phyloP scores from a whole-genome alignment of 257 asterid genomes.

The Solanum rostratum region DNA sequence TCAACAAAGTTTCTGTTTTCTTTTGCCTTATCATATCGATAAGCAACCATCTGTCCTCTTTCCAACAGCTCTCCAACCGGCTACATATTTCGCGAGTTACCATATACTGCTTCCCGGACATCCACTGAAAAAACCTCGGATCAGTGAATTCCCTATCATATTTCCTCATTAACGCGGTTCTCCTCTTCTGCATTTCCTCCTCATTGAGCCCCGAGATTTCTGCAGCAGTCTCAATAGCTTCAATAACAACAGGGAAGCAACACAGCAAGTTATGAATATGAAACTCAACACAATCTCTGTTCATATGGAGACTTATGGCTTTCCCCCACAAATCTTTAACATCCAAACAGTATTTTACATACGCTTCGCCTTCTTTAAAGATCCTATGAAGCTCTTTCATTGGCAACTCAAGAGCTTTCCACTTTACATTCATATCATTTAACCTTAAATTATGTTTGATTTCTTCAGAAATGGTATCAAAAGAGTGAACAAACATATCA shows the following conservation, averaged over 20 bases:
- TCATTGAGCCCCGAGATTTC: constrained; percentile 57
- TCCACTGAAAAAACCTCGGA: constrained; percentile 17
- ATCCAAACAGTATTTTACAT: constrained; percentile 48
- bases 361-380: constrained; percentile 57
- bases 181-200: constrained; percentile 52
- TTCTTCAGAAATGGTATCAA: constrained; percentile 50
- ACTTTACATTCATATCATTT: constrained; percentile 49
- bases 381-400: constrained; percentile 62
- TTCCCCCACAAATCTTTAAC: constrained; percentile 75
- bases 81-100: constrained; percentile 13
- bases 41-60: constrained; percentile 20
- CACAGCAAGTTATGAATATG: constrained; percentile 67
- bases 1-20: constrained; percentile 10
- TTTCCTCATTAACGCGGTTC: constrained; percentile 34
- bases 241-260: constrained; percentile 67
- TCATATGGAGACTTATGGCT: constrained; percentile 59
- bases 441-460: constrained; percentile 51
- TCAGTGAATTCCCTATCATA: constrained; percentile 41
- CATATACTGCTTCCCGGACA: constrained; percentile 17
- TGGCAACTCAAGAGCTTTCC: constrained; percentile 77
- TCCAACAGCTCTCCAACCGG: constrained; percentile 10
- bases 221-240: constrained; percentile 81
- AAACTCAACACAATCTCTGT: constrained; percentile 50
- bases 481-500: constrained; percentile 51
- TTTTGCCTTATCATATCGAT: constrained; percentile 1